Conservation (phyloP, 768 basidiomycete genomes). For the Auriscalpium vulgare region DNA sequence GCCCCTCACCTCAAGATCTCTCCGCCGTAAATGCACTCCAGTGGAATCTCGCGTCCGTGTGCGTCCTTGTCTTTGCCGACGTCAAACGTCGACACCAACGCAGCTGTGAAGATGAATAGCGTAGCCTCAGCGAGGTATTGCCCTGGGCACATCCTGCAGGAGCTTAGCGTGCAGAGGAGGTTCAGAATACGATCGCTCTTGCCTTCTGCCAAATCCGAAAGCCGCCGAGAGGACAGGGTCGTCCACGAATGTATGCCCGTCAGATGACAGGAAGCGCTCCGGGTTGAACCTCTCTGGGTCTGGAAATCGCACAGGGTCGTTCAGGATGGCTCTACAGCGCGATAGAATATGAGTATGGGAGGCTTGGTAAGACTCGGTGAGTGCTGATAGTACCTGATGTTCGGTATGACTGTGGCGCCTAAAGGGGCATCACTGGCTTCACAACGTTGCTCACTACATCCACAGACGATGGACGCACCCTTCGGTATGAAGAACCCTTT, state of each 20-base stretch:
- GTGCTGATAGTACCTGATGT: background rate
- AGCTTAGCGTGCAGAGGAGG: background rate
- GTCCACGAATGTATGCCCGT: background rate
- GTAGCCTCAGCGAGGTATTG: background rate
- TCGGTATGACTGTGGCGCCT: background rate
- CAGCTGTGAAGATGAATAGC: background rate
- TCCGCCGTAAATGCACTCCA: background rate
- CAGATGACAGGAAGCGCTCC: slow-evolving; percentile 8
- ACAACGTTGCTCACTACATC: background rate
- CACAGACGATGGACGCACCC: background rate
- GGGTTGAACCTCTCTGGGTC: slow-evolving; percentile 14
- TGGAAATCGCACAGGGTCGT: slow-evolving; percentile 12
- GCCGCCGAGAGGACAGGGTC: background rate
- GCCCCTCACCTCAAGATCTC: background rate
- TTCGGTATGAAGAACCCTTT: slow-evolving; percentile 5
- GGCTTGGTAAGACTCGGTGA: no score
- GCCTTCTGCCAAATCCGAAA: slow-evolving; percentile 9
- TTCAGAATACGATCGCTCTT: background rate
- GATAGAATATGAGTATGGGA: background rate
- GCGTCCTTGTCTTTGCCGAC: background rate
- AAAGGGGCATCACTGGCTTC: background rate
- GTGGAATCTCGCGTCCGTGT: background rate
- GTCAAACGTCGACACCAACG: background rate
- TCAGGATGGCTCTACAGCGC: background rate
- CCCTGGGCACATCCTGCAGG: background rate